Evolutionary conservation across 148 eudicot species (phyloP).

Genomic region (Silene latifolia): DNA sequence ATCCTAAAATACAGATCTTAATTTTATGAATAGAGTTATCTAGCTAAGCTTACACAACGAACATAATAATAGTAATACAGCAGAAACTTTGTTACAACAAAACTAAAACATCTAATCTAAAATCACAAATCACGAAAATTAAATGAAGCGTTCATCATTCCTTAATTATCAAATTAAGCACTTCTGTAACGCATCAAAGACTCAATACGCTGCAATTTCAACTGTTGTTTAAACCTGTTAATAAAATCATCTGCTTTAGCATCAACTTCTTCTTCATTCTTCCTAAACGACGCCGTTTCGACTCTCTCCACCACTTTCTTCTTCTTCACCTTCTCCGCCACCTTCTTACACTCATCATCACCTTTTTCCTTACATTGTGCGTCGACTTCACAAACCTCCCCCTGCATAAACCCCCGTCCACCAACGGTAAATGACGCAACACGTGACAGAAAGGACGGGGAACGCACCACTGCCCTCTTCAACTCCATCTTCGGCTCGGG

Average conservation of each 20-base stretch:
- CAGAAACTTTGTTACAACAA: too few relatives aligned
- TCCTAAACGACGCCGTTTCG: constrained; percentile 20
- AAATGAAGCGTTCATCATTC: too few relatives aligned
- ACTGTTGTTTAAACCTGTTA: constrained; percentile 61
- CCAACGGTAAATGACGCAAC: constrained; percentile 32
- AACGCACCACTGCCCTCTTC: constrained; percentile 6
- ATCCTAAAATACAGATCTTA: too few relatives aligned
- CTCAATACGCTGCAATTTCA: constrained; percentile 67
- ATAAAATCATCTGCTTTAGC: constrained; percentile 77
- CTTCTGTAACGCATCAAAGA: constrained; percentile 49
- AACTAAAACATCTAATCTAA: too few relatives aligned
- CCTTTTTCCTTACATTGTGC: too few relatives aligned
- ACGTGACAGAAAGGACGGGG: constrained; percentile 35
- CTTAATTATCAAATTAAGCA: not conserved
- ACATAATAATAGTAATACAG: too few relatives aligned
- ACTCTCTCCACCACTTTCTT: constrained; percentile 14
- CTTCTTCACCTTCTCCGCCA: constrained; percentile 6
- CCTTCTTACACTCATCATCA: not conserved
- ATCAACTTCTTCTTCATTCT: constrained; percentile 52
- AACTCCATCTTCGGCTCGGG: not conserved
- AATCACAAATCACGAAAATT: too few relatives aligned
- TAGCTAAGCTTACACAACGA: too few relatives aligned
- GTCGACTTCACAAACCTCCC: not conserved
- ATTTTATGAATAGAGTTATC: too few relatives aligned
- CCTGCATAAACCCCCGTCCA: not conserved